phyloP scores from a whole-genome alignment of 2,329 filamentous ascomycete genomes.

The Penicillium sp. region DNA sequence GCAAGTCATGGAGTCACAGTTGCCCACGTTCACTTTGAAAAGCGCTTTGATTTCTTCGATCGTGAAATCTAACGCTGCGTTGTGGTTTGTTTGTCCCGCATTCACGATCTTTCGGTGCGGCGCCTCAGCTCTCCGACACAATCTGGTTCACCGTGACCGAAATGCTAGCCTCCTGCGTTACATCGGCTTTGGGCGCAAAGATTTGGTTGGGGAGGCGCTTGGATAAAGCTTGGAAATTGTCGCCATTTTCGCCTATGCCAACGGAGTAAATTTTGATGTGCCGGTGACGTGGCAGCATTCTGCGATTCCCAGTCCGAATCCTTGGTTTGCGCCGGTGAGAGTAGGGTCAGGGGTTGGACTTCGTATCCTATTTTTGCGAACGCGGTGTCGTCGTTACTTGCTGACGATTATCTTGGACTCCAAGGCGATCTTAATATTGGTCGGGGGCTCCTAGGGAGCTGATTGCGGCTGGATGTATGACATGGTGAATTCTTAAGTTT shows the following conservation, averaged over 20 bases:
- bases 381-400: neutral
- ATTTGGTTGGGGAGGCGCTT: constrained; percentile 43
- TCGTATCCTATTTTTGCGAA: neutral
- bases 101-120: constrained; percentile 54
- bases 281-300: constrained; percentile 49
- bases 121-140: constrained; percentile 41
- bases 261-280: constrained; percentile 48
- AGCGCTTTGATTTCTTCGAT: constrained; percentile 48
- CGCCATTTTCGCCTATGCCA: no score
- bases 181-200: constrained; percentile 45
- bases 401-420: constrained; percentile 13
- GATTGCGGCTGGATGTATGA: constrained; percentile 4
- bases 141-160: constrained; percentile 47
- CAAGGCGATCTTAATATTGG: constrained; percentile 13
- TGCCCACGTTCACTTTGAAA: constrained; percentile 45
- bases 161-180: constrained; percentile 49
- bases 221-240: constrained; percentile 7
- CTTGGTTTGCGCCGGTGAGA: constrained; percentile 40
- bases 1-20: constrained; percentile 31
- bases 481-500: neutral
- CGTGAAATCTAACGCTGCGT: constrained; percentile 52
- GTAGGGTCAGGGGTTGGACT: no score
- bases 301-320: constrained; percentile 49
- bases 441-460: constrained; percentile 10
- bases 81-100: constrained; percentile 53